Percentiles rank a stretch among this genome's conserved stretches.
These are phyloP conservation scores for Colletotrichum viniferum DNA, from an alignment of 2,329 filamentous ascomycete genomes.

Conservation along the genomic window DNA sequence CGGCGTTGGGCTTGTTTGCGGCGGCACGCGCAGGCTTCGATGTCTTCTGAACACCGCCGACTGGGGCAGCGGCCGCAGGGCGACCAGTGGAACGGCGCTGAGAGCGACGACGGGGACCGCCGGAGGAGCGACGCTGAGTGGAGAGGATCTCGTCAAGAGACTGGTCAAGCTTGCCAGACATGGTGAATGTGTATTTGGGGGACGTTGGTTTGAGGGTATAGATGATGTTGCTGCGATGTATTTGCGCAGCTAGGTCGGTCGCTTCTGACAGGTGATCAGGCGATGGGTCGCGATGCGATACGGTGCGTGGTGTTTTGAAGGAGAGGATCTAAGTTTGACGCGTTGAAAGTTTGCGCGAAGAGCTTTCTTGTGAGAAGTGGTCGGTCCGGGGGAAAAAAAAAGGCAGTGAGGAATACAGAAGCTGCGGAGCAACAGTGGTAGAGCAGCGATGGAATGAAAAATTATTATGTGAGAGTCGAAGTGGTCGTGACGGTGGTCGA, in stretches of 20 bases:
- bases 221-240: not conserved
- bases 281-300: not conserved
- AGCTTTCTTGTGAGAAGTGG: not conserved
- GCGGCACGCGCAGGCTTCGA: conserved; percentile 64
- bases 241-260: conserved; percentile 4
- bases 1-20: conserved; percentile 65
- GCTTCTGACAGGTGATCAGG: not conserved
- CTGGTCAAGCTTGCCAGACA: conserved; percentile 96
- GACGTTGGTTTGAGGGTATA: not conserved
- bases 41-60: conserved; percentile 86
- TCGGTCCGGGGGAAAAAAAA: not conserved
- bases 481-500: not conserved
- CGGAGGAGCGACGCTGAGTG: conserved; percentile 67
- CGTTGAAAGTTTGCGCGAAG: conserved; percentile 6
- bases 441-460: not conserved
- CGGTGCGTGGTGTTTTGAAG: not conserved
- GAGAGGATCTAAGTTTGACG: conserved; percentile 6
- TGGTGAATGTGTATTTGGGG: conserved; percentile 47
- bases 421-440: not conserved
- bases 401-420: not conserved
- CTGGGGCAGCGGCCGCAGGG: conserved; percentile 68
- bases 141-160: conserved; percentile 97
- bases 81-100: conserved; percentile 56
- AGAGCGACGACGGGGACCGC: conserved; percentile 48
- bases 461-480: not conserved